A percentile compares a stretch with the other conserved stretches of the same genome.
Conservation (phyloP, 148 eudicot species). For the Spergularia bocconei region DNA sequence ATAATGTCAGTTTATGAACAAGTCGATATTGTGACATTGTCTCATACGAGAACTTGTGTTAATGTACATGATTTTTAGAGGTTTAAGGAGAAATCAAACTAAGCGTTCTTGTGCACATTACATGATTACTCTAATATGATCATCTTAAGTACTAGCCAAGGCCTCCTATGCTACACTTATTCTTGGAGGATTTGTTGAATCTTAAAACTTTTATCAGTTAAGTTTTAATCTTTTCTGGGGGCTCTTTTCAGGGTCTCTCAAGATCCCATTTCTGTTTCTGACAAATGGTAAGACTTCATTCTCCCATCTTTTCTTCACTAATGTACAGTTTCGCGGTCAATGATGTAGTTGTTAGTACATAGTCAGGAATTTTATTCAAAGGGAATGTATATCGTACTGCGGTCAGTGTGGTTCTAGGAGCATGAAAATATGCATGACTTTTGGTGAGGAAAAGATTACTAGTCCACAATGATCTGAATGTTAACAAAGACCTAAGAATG, state of each 20-base stretch:
- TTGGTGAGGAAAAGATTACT: too few relatives aligned
- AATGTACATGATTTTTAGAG: too few relatives aligned
- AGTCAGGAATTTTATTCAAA: too few relatives aligned
- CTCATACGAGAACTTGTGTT: too few relatives aligned
- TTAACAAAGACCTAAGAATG: not conserved
- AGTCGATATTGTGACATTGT: too few relatives aligned
- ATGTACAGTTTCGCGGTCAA: not conserved
- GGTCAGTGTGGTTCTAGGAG: too few relatives aligned
- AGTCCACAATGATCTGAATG: not conserved
- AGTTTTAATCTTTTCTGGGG: not conserved
- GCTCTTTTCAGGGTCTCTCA: conserved; percentile 39
- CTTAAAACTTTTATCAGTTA: not conserved
- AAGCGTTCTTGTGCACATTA: too few relatives aligned
- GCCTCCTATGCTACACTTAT: not conserved
- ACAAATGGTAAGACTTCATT: conserved; percentile 41
- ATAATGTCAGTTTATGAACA: too few relatives aligned
- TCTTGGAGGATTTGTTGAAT: not conserved
- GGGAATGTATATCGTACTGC: too few relatives aligned
- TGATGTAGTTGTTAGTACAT: too few relatives aligned
- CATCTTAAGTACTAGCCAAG: not conserved
- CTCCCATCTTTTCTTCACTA: not conserved
- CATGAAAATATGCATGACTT: too few relatives aligned
- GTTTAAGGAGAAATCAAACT: too few relatives aligned
- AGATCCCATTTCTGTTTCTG: conserved; percentile 52
- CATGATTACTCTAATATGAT: not conserved